Conservation (phyloP, 2,329 filamentous ascomycete genomes). For the Hypomyces rosellus region DNA sequence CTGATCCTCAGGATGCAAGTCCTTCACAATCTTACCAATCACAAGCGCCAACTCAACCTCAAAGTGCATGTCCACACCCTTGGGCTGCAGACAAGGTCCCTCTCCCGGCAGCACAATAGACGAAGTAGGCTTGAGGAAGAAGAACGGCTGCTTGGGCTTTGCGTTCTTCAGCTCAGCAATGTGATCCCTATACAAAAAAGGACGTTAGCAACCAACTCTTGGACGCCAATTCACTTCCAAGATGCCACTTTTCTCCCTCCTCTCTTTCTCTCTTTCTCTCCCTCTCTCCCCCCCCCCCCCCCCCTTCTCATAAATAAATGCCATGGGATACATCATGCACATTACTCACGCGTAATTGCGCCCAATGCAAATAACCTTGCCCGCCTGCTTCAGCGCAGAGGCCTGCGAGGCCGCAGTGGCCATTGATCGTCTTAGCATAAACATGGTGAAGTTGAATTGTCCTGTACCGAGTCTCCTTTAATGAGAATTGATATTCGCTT, state of each 20-base stretch:
- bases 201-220: not conserved
- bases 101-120: conserved; percentile 74
- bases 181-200: conserved; percentile 60
- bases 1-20: conserved; percentile 68
- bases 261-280: not conserved
- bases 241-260: not conserved
- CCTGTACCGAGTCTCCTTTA: not conserved
- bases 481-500: not conserved
- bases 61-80: conserved; percentile 81
- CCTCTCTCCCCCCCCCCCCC: not conserved
- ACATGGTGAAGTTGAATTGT: conserved; percentile 22
- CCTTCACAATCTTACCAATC: conserved; percentile 72
- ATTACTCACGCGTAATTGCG: conserved; percentile 83
- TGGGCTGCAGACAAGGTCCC: conserved; percentile 75
- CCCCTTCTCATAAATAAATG: not conserved
- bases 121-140: conserved; percentile 93
- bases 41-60: conserved; percentile 91
- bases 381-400: conserved; percentile 46
- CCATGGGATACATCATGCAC: not conserved
- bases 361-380: conserved; percentile 87
- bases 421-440: conserved; percentile 31
- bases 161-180: conserved; percentile 84
- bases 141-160: conserved; percentile 91
- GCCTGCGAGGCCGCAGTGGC: conserved; percentile 36
- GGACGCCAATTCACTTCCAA: not conserved